phyloP scores from a whole-genome alignment of 228 moss, liverwort and hornwort species.

The Sphagnum fallax region DNA sequence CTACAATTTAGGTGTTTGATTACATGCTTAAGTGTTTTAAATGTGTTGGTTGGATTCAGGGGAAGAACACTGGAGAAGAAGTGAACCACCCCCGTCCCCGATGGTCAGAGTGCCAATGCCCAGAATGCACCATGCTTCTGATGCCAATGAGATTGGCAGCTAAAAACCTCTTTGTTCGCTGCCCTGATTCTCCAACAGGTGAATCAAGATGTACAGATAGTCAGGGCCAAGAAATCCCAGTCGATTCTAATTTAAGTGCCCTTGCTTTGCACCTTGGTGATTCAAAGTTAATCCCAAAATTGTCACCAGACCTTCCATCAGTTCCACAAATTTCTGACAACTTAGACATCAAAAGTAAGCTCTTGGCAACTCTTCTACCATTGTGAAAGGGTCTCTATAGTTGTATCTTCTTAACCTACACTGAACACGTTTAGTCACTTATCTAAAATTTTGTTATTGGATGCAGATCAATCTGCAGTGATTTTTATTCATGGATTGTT shows the following conservation, averaged over 20 bases:
- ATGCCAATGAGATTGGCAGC: conserved; percentile 42
- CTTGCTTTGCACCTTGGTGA: not conserved
- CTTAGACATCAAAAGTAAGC: too few species aligned
- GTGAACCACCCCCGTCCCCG: conserved; percentile 22
- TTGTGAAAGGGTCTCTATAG: too few species aligned
- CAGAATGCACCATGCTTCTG: conserved; percentile 35
- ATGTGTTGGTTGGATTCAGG: too few species aligned
- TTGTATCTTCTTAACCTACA: too few species aligned
- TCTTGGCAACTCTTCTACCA: too few species aligned
- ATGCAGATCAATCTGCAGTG: conserved; percentile 34
- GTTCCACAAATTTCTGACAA: too few species aligned
- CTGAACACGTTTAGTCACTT: too few species aligned
- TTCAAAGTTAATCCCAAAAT: too few species aligned
- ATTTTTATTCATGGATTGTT: conserved; percentile 64
- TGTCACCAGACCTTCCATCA: too few species aligned
- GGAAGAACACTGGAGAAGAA: conserved; percentile 16
- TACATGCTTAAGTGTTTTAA: not conserved
- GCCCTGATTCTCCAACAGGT: conserved; percentile 14
- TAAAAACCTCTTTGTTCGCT: conserved; percentile 42
- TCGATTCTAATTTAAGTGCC: conserved; percentile 1
- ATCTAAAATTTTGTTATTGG: not conserved
- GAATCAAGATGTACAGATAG: conserved; percentile 25
- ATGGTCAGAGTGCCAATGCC: conserved; percentile 69
- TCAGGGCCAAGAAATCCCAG: conserved; percentile 14
- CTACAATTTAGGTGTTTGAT: not conserved